phyloP scores from a whole-genome alignment of 371 early-diverging fungal genomes.

The Nematocida sp. region DNA sequence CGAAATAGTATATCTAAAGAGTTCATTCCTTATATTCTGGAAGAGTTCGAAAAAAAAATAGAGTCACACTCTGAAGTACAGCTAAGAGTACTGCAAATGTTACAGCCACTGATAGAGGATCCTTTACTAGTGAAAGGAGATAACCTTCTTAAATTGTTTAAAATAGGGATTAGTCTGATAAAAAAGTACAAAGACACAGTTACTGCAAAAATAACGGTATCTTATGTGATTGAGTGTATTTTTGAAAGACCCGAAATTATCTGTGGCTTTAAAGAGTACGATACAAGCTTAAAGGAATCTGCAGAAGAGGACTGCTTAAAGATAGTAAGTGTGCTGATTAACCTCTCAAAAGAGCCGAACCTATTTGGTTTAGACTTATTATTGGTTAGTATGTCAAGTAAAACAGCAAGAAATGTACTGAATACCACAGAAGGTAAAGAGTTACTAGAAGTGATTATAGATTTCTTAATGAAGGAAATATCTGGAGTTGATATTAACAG shows the following conservation, averaged over 20 bases:
- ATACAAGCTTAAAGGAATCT: background rate
- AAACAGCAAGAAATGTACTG: background rate
- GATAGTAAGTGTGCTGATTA: slow-evolving; percentile 14
- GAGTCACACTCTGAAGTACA: slow-evolving; percentile 15
- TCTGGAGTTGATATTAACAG: background rate
- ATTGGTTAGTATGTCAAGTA: slow-evolving; percentile 4
- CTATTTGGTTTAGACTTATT: slow-evolving; percentile 46
- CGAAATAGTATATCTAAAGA: slow-evolving; percentile 5
- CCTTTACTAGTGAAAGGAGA: slow-evolving; percentile 27
- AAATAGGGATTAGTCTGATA: slow-evolving; percentile 40
- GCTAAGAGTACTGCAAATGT: slow-evolving; percentile 30
- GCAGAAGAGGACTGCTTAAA: slow-evolving; percentile 32
- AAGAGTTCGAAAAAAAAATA: slow-evolving; percentile 40
- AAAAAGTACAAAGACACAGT: slow-evolving; percentile 11
- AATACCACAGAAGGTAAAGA: background rate
- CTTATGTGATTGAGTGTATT: slow-evolving; percentile 9
- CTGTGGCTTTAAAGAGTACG: background rate
- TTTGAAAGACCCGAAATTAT: slow-evolving; percentile 27
- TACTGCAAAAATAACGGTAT: slow-evolving; percentile 38
- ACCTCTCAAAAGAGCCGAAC: background rate
- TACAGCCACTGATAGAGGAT: slow-evolving; percentile 44
- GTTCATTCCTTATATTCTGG: slow-evolving; percentile 38
- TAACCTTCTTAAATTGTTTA: slow-evolving; percentile 37
- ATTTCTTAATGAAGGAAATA: slow-evolving; percentile 19
- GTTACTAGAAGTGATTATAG: slow-evolving; percentile 18